phyloP scores from a whole-genome alignment of 1,284 basidiomycete species.

The Phellinidium pouzarii region DNA sequence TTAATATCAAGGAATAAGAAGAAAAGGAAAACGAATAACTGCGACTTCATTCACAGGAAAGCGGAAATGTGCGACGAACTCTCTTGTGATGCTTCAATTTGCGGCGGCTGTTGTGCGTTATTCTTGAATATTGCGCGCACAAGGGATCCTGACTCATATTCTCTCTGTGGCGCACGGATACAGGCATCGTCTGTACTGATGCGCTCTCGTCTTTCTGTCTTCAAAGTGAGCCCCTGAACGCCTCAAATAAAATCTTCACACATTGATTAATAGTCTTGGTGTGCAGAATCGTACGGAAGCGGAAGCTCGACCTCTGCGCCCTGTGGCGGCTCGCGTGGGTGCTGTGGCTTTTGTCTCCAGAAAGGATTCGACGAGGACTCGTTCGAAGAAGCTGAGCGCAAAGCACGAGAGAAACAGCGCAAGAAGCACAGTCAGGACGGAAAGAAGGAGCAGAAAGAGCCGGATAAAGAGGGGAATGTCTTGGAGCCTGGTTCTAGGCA shows the following conservation, averaged over 20 bases:
- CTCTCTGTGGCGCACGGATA: no score
- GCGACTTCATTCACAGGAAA: no score
- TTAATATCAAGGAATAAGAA: no score
- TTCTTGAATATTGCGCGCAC: no score
- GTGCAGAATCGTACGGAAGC: slow-evolving; percentile 6
- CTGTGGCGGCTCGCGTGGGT: slow-evolving; percentile 15
- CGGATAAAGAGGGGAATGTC: background rate
- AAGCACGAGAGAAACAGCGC: slow-evolving; percentile 7
- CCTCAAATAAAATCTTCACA: background rate
- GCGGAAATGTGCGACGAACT: no score
- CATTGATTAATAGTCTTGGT: background rate
- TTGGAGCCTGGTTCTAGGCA: background rate
- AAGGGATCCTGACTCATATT: no score
- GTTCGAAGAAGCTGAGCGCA: slow-evolving; percentile 15
- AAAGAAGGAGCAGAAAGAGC: background rate
- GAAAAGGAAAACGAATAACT: no score
- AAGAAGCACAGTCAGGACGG: background rate
- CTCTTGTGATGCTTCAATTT: no score
- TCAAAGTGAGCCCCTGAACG: background rate
- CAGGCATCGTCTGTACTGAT: background rate
- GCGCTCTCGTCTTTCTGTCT: background rate
- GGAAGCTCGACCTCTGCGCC: slow-evolving; percentile 6
- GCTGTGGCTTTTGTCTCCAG: slow-evolving; percentile 15
- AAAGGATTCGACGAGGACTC: slow-evolving; percentile 11
- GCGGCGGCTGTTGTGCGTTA: no score